phyloP scores from a whole-genome alignment of 2,329 filamentous ascomycete genomes.

The Fusarium drepaniforme region DNA sequence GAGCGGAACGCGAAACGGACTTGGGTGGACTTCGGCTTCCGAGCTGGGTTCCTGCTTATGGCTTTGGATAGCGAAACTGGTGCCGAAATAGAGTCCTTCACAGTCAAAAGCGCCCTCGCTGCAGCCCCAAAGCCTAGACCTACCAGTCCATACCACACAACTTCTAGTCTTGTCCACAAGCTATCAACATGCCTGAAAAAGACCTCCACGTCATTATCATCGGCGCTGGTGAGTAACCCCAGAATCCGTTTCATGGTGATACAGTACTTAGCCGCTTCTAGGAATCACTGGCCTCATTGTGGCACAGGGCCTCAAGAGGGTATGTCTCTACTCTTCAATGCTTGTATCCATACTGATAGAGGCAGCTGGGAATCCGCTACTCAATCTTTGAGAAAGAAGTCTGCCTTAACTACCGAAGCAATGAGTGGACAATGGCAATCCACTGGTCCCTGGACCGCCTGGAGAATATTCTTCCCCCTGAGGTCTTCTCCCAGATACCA shows the following conservation, averaged over 20 bases:
- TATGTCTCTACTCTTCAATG: neutral
- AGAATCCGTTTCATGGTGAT: neutral
- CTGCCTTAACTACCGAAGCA: conserved; percentile 37
- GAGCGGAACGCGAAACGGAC: conserved; percentile 33
- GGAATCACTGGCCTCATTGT: conserved; percentile 36
- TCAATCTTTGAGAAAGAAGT: conserved; percentile 38
- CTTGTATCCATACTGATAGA: neutral
- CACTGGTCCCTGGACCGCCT: conserved; percentile 36
- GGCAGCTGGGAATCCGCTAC: conserved; percentile 24
- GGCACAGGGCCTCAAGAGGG: conserved; percentile 33
- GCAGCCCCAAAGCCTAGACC: neutral
- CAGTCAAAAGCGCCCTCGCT: neutral
- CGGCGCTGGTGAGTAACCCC: conserved; percentile 25
- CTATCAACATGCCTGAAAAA: conserved; percentile 21
- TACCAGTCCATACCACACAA: neutral
- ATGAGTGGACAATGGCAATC: conserved; percentile 43
- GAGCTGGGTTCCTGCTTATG: neutral
- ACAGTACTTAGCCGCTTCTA: neutral
- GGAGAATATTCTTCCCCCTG: conserved; percentile 28
- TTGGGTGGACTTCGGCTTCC: conserved; percentile 29
- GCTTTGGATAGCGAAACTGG: no score
- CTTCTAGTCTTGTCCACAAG: neutral
- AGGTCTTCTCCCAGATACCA: conserved; percentile 29
- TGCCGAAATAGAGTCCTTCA: neutral
- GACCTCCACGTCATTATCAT: conserved; percentile 36